A percentile compares a stretch with the other conserved stretches of the same genome.
Evolutionary conservation across 208 protist species (phyloP).

Genomic region (Leishmania amazonensis): DNA sequence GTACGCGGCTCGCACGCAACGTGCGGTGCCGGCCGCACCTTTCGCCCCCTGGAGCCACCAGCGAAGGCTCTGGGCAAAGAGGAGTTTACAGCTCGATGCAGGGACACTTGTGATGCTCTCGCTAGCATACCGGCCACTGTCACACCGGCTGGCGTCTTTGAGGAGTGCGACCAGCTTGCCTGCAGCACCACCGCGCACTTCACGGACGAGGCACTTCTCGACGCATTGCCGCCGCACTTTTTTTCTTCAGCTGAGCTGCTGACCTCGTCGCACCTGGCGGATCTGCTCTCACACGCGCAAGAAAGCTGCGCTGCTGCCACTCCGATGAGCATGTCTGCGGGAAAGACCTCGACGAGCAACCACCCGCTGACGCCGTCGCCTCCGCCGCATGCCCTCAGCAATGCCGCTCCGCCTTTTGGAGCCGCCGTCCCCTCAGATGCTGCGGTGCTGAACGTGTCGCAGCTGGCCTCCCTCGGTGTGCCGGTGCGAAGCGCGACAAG

Average conservation of each 20-base stretch:
- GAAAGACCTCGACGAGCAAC: not conserved
- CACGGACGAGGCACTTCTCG: constrained; percentile 2
- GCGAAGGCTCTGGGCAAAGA: not conserved
- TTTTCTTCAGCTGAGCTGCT: constrained; percentile 17
- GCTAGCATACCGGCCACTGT: not conserved
- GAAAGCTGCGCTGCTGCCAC: not conserved
- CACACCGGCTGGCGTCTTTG: not conserved
- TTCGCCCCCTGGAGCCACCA: not conserved
- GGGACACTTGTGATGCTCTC: not conserved
- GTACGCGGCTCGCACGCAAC: not conserved
- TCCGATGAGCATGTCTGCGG: not conserved
- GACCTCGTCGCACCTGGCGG: constrained; percentile 8
- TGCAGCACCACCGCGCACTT: no score
- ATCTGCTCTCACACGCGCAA: not conserved
- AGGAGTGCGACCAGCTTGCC: not conserved
- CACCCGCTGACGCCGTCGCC: not conserved
- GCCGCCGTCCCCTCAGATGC: not conserved
- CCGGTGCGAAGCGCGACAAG: not conserved
- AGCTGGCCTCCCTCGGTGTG: constrained; percentile 10
- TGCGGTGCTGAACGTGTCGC: constrained; percentile 4
- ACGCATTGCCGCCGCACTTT: constrained; percentile 6
- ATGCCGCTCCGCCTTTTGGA: not conserved
- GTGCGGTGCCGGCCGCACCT: not conserved
- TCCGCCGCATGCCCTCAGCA: not conserved
- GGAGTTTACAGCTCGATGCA: not conserved